phyloP scores from a whole-genome alignment of 1,284 basidiomycete species.

The Ceratorhiza oryzae-sativae region DNA sequence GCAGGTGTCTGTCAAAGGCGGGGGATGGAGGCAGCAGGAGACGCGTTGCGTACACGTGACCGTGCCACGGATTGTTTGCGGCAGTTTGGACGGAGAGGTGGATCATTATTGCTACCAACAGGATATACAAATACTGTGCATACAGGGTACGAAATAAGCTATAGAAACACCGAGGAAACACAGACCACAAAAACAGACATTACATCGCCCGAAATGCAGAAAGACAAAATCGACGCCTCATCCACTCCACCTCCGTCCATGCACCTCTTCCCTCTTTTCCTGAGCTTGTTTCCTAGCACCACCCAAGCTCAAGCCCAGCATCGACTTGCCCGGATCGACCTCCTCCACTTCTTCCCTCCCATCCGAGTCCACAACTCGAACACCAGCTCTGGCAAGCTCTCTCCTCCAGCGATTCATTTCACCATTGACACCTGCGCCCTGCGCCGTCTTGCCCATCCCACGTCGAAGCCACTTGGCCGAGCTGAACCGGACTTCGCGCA shows the following conservation, averaged over 20 bases:
- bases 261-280: background rate
- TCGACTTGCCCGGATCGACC: background rate
- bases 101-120: background rate
- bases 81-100: background rate
- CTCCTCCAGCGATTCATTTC: conserved; percentile 75
- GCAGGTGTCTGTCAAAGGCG: background rate
- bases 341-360: conserved; percentile 41
- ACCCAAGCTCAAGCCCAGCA: background rate
- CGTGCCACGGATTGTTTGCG: too few relatives aligned
- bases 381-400: conserved; percentile 61
- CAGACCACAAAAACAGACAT: background rate
- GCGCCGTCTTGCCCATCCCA: conserved; percentile 67
- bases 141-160: conserved; percentile 1
- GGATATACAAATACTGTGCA: background rate
- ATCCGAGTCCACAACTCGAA: conserved; percentile 69
- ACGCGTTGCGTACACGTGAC: background rate
- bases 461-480: conserved; percentile 63
- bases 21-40: background rate
- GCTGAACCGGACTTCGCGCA: conserved; percentile 62
- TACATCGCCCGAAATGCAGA: too few relatives aligned
- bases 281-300: background rate
- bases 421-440: conserved; percentile 75
- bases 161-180: background rate
- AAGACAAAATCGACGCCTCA: background rate
- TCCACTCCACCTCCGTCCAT: conserved; percentile 14